Base-by-base conservation (phyloP, 2,329 filamentous ascomycete genomes). In the Clarireedia sp. region DNA sequence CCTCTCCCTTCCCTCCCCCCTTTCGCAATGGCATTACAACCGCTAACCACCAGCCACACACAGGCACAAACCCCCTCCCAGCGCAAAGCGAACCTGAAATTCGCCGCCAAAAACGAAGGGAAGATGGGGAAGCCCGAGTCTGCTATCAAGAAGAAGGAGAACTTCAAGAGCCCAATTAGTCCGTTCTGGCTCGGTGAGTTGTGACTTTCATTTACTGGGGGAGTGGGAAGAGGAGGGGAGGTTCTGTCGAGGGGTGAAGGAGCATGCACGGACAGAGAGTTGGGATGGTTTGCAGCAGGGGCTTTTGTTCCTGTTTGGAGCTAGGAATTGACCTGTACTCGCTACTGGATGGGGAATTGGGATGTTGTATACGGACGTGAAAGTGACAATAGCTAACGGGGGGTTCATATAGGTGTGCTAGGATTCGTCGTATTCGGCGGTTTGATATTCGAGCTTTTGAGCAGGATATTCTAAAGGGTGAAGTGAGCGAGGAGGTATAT, bases 21-120 rank as follows among this genome's bases (percentile, higher is more conserved):
- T n/a, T 41, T 9, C 38, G 17, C 17, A 45, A 45, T 21, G 12
- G 12, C 19, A 45, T 41, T 19, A 9, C 41, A 45, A 33, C 5
- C 16, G 14, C 40, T 37, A 44, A 41, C 19, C 38, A 19, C n/a
- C 16, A 1, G 3, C 16, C n/a, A 29, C 12, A 19, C 8, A 12
- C 38, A 90, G 87, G 87, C 84, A 64, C 88, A 92, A 85, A 94
- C 89, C 63, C 88, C 86, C 64, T 81, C 89, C 72, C 89, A 94
- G 77, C 85, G 89, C 71, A 83, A 83, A 68, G 84, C 86, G 60
- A 94, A 94, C 75, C 81, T 81, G 68, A 86, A 87, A 73, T 95
- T 89, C 73, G 84, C 79, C 63, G 85, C 86, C 70, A 78, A 81
- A 53, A 84, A 92, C 70, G 83, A 87, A 69, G 75, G 77, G 58